Base-by-base conservation (phyloP, 495 filamentous ascomycete genomes). In the Penicillium paradoxum region DNA sequence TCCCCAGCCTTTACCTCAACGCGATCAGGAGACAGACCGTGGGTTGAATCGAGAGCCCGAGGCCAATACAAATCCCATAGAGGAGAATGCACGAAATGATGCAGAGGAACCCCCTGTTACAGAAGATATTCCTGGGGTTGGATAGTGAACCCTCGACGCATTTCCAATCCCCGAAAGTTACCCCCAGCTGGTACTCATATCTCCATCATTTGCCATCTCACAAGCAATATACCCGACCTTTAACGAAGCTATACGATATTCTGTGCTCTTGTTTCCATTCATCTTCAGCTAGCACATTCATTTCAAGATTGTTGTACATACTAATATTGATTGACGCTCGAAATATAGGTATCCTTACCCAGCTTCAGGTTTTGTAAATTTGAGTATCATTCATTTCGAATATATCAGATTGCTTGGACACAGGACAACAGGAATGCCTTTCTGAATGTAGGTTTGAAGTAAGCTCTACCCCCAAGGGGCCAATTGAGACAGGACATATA, bases 1-100 rank as follows among this genome's bases (percentile, higher is more conserved):
- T 43, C 63, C 57, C 14, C 59, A 61, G 18, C 63, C 60, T 15
- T 53, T 64, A 3, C 57, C 63, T 13, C 63, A 56, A 14, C 54
- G 33, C 7, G 18, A 53, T n/a, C 51, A n/a, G 9, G 22, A 50
- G n/a, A 47, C 25, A 22, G 43, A 44, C 17, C 40, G 37, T 33
- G 18, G 7, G n/a, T 7, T 22, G 8, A 50, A 57, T 51, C 13
- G 36, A 40, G 53, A 43, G 6, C 33, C 32, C 21, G 53, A 48
- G 43, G 29, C 19, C 27, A 42, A 46, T 34, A 19, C 30, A 14
- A 49, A 55, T 42, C 22, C 25, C n/a, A 30, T 4, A 21, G 45
- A 53, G 5, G 22, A 32, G n/a, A 54, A 44, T 36, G 30, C 22
- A 36, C 33, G 45, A 55, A 46, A 59, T 58, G 57, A 57, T 54